Conservation (phyloP, 805 yeast species). For the Metschnikowia noctiluminum region DNA sequence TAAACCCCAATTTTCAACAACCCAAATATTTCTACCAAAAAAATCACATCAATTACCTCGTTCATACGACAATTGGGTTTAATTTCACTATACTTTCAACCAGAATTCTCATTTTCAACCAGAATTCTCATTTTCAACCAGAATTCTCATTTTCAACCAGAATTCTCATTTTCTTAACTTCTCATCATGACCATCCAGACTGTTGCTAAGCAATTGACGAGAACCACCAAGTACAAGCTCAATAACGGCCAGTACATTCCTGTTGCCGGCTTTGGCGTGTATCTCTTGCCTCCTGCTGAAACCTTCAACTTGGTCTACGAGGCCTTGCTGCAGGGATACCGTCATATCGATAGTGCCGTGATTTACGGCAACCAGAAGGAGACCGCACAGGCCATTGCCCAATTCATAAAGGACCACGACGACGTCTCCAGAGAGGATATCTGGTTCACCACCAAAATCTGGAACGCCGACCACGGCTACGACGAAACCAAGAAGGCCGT, state of each 20-base stretch:
- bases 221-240: constrained; percentile 39
- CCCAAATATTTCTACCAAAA: background rate
- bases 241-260: constrained; percentile 58
- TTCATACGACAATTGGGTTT: no score
- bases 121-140: no score
- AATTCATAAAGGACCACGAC: constrained; percentile 45
- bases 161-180: no score
- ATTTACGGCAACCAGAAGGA: constrained; percentile 63
- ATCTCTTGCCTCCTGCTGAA: constrained; percentile 35
- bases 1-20: background rate
- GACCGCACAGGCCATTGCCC: constrained; percentile 55
- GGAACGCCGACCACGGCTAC: constrained; percentile 38
- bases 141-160: no score
- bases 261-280: constrained; percentile 55
- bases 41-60: background rate
- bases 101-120: no score
- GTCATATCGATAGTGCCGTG: constrained; percentile 74
- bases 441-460: constrained; percentile 37
- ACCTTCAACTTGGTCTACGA: constrained; percentile 45
- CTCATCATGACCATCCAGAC: constrained; percentile 35
- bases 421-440: constrained; percentile 29
- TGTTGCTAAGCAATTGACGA: constrained; percentile 33
- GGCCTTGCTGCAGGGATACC: constrained; percentile 64
- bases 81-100: no score
- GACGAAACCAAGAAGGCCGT: constrained; percentile 56